These are phyloP conservation scores for Chrysanthemum seticuspe DNA, from an alignment of 129 eudicot genomes.

Conservation along the genomic window DNA sequence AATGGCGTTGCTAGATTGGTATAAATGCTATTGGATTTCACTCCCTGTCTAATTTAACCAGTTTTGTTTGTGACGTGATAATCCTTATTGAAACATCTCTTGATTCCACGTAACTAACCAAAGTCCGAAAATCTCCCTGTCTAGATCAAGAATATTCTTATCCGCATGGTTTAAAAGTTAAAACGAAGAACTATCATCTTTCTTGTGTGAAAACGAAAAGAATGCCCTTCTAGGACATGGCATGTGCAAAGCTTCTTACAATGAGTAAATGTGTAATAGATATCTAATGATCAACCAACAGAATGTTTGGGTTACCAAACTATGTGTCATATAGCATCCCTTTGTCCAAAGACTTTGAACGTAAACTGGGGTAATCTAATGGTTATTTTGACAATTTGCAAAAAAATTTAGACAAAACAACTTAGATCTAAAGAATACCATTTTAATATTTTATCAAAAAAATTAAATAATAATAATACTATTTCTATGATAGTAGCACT, in stretches of 20 bases:
- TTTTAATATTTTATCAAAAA: too few species aligned
- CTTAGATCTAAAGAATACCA: constrained; percentile 9
- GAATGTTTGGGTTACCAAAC: constrained; percentile 10
- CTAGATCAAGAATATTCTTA: background rate
- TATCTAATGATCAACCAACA: background rate
- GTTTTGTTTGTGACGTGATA: background rate
- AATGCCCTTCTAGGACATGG: too few species aligned
- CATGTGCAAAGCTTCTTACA: background rate
- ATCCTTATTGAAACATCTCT: background rate
- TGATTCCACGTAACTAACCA: background rate
- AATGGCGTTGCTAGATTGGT: background rate
- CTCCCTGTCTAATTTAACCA: background rate
- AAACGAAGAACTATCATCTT: background rate
- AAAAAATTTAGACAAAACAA: background rate
- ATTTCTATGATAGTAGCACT: background rate
- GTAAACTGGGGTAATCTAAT: background rate
- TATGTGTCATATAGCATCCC: background rate
- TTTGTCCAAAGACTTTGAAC: constrained; percentile 2
- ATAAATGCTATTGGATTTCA: background rate
- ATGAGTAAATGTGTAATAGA: background rate
- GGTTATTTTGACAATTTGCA: background rate
- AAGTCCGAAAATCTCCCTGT: background rate
- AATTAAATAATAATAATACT: too few species aligned
- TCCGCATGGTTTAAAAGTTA: background rate
- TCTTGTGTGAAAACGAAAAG: background rate